phyloP scores from a whole-genome alignment of 108 stramenopile species.

The Epithemia pelagica region DNA sequence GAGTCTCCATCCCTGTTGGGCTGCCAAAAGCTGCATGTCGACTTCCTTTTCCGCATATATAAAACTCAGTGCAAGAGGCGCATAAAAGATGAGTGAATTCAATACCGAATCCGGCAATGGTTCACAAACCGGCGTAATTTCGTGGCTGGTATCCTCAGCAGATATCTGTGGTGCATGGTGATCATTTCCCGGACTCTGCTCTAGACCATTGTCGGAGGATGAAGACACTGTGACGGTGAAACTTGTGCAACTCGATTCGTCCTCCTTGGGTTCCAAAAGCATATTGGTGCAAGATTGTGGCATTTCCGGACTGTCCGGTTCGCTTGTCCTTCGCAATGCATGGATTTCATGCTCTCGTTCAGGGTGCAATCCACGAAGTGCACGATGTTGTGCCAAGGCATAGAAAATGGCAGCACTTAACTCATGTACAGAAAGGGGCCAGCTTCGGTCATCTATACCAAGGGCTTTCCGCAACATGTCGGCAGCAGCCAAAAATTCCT shows the following conservation, averaged over 20 bases:
- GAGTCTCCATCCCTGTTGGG: constrained; percentile 83
- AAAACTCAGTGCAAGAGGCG: constrained; percentile 87
- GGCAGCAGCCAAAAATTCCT: constrained; percentile 91
- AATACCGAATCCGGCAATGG: constrained; percentile 51
- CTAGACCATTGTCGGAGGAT: neutral
- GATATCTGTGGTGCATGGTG: neutral
- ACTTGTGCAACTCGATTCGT: neutral
- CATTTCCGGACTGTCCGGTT: neutral
- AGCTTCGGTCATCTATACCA: constrained; percentile 78
- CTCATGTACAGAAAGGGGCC: constrained; percentile 89
- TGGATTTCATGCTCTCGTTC: constrained; percentile 81
- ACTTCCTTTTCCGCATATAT: constrained; percentile 83
- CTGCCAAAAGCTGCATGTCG: constrained; percentile 87
- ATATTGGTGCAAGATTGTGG: neutral
- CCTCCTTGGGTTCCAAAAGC: neutral
- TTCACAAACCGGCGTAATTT: constrained; percentile 60
- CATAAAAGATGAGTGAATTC: constrained; percentile 67
- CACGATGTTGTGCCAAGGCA: constrained; percentile 86
- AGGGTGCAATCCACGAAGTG: constrained; percentile 78
- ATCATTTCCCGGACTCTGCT: neutral
- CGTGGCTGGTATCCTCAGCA: neutral
- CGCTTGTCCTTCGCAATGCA: constrained; percentile 7
- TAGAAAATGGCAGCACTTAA: constrained; percentile 95
- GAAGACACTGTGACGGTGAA: no score
- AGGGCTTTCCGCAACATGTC: constrained; percentile 77